These are phyloP conservation scores for Exophiala lecanii-corni DNA, from an alignment of 2,329 filamentous ascomycete genomes.

Conservation along the genomic window DNA sequence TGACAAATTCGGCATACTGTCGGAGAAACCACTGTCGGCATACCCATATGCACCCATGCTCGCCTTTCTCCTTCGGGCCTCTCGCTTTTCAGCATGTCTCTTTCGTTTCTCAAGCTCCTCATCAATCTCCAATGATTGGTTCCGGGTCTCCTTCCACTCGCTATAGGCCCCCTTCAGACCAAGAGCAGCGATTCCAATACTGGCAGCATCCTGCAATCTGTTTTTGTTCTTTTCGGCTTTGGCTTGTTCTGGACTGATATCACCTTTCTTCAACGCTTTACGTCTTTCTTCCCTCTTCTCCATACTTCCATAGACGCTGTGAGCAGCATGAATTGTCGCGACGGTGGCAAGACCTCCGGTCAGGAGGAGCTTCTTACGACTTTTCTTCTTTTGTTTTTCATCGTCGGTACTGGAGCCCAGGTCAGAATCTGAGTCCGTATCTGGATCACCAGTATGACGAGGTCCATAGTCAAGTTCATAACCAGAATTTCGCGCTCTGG, in stretches of 20 bases:
- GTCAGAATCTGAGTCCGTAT: slow-evolving; percentile 44
- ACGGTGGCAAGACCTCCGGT: slow-evolving; percentile 63
- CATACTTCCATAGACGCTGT: slow-evolving; percentile 60
- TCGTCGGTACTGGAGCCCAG: slow-evolving; percentile 58
- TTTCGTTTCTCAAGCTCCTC: slow-evolving; percentile 51
- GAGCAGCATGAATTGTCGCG: slow-evolving; percentile 65
- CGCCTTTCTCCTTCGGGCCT: slow-evolving; percentile 24
- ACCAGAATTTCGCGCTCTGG: slow-evolving; percentile 23
- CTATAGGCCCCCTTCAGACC: slow-evolving; percentile 63
- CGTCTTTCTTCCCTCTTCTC: slow-evolving; percentile 59
- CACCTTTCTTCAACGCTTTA: slow-evolving; percentile 57
- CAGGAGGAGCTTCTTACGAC: slow-evolving; percentile 62
- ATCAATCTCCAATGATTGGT: slow-evolving; percentile 53
- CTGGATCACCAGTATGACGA: slow-evolving; percentile 27
- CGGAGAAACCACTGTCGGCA: slow-evolving; percentile 15
- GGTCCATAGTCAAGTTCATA: slow-evolving; percentile 25
- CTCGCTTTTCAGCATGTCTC: slow-evolving; percentile 25
- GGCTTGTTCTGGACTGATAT: slow-evolving; percentile 60
- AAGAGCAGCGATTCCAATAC: slow-evolving; percentile 61
- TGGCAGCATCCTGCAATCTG: slow-evolving; percentile 60
- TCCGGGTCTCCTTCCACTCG: slow-evolving; percentile 65
- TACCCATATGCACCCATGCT: slow-evolving; percentile 18
- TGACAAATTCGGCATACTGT: slow-evolving; percentile 20
- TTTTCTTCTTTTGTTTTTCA: slow-evolving; percentile 58
- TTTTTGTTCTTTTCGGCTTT: slow-evolving; percentile 60